Percentiles rank a stretch among this genome's conserved stretches.
phyloP scores from a whole-genome alignment of 2,329 filamentous ascomycete species.

The Bretziella fagacearum region DNA sequence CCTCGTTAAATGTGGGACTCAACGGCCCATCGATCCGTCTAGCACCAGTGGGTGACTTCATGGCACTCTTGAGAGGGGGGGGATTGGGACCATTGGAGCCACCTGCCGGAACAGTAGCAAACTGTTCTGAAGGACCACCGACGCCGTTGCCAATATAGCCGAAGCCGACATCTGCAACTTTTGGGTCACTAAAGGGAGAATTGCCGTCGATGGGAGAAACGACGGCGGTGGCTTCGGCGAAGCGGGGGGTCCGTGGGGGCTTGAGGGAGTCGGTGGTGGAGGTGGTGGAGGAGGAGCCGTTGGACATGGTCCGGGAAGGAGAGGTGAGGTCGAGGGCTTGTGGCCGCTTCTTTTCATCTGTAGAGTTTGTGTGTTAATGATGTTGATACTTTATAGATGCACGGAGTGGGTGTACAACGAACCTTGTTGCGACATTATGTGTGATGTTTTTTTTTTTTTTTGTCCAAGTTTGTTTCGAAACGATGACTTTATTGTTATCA shows the following conservation, averaged over 20 bases:
- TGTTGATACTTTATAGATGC: not conserved
- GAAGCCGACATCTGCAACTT: constrained; percentile 76
- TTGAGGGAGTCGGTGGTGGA: constrained; percentile 42
- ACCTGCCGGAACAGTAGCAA: constrained; percentile 1
- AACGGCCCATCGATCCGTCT: constrained; percentile 58
- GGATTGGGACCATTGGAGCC: constrained; percentile 27
- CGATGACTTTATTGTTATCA: not conserved
- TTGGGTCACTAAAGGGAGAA: constrained; percentile 43
- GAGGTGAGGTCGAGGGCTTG: constrained; percentile 34
- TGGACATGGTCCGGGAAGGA: constrained; percentile 31
- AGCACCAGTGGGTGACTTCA: constrained; percentile 72
- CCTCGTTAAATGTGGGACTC: constrained; percentile 83
- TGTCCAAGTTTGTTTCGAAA: not conserved
- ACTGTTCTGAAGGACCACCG: constrained; percentile 29
- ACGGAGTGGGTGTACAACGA: constrained; percentile 16
- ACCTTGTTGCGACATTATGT: constrained; percentile 27
- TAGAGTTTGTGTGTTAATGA: constrained; percentile 10
- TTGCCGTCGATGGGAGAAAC: constrained; percentile 53
- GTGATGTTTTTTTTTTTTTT: not conserved
- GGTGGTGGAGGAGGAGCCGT: constrained; percentile 28
- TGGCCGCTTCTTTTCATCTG: constrained; percentile 40
- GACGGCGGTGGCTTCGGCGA: constrained; percentile 64
- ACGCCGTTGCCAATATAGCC: constrained; percentile 60
- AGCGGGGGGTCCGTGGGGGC: constrained; percentile 57
- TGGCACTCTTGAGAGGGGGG: constrained; percentile 74